These are phyloP conservation scores for Citrus inodora DNA, from an alignment of 345 rosid genomes.

Conservation along the genomic window DNA sequence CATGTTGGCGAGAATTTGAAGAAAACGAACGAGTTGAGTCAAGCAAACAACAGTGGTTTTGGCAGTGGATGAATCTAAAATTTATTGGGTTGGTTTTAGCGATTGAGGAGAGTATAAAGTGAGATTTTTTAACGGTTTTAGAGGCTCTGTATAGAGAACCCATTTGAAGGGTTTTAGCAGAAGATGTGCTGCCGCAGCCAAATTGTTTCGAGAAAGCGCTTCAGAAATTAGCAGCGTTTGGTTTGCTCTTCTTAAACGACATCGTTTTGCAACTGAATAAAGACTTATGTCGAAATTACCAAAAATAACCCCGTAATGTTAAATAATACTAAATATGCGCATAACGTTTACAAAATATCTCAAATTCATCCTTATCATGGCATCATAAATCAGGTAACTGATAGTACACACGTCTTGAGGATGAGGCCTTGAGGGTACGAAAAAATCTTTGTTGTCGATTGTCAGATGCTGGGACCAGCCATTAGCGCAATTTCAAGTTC, in stretches of 20 bases:
- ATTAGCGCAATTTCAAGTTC: too few species aligned
- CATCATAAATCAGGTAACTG: too few species aligned
- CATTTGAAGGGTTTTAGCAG: conserved; percentile 46
- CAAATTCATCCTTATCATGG: too few species aligned
- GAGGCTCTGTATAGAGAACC: conserved; percentile 52
- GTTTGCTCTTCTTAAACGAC: background rate
- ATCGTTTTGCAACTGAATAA: background rate
- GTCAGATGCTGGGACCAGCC: too few species aligned
- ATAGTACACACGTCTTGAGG: too few species aligned
- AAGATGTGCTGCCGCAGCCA: too few species aligned
- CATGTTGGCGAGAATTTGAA: conserved; percentile 53
- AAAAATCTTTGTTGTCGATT: too few species aligned
- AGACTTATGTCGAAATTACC: background rate
- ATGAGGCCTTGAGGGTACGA: too few species aligned
- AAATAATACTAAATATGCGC: background rate
- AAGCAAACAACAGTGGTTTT: conserved; percentile 10
- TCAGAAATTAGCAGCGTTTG: background rate
- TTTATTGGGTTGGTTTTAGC: background rate
- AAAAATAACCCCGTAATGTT: background rate
- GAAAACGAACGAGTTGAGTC: conserved; percentile 35
- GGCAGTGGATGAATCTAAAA: background rate
- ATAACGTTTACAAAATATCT: background rate
- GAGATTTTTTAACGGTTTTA: conserved; percentile 43
- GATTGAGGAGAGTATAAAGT: conserved; percentile 18
- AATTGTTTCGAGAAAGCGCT: background rate